Conservation (phyloP, 345 rosid species). For the Rhodamnia rubescens region DNA sequence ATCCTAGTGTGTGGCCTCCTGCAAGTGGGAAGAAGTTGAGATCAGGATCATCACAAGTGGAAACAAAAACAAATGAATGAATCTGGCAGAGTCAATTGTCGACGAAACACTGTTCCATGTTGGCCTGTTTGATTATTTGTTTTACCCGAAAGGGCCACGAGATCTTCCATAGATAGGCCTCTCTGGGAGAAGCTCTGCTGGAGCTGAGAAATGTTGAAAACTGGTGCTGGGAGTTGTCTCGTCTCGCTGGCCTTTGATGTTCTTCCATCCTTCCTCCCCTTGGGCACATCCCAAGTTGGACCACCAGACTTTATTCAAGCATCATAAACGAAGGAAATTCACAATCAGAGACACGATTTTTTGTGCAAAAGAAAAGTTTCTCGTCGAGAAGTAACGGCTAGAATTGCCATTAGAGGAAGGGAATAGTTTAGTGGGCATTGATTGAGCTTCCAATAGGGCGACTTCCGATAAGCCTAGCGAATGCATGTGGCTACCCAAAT, state of each 20-base stretch:
- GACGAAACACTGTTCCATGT: background rate
- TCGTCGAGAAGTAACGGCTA: background rate
- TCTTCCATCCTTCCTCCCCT: slow-evolving; percentile 86
- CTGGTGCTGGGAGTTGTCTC: slow-evolving; percentile 70
- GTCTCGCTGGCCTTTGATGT: slow-evolving; percentile 75
- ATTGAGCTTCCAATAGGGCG: background rate
- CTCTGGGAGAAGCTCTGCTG: slow-evolving; percentile 70
- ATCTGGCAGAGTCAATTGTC: background rate
- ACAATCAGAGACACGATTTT: background rate
- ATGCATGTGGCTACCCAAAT: background rate
- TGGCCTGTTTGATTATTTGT: background rate
- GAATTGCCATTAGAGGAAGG: background rate
- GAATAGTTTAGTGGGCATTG: background rate
- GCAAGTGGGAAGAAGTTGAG: background rate
- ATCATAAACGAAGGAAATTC: background rate
- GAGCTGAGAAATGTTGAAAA: slow-evolving; percentile 64
- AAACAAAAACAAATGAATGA: slow-evolving; percentile 7
- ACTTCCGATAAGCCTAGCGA: background rate
- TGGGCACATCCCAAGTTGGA: slow-evolving; percentile 83
- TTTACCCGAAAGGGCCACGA: slow-evolving; percentile 73
- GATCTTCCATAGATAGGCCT: slow-evolving; percentile 67
- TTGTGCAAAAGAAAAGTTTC: background rate
- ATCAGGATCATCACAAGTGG: background rate
- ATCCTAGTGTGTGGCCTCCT: slow-evolving; percentile 92
- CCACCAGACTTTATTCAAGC: slow-evolving; percentile 56